Base-by-base conservation (phyloP, 345 rosid species). In the Salix koriyanagi region DNA sequence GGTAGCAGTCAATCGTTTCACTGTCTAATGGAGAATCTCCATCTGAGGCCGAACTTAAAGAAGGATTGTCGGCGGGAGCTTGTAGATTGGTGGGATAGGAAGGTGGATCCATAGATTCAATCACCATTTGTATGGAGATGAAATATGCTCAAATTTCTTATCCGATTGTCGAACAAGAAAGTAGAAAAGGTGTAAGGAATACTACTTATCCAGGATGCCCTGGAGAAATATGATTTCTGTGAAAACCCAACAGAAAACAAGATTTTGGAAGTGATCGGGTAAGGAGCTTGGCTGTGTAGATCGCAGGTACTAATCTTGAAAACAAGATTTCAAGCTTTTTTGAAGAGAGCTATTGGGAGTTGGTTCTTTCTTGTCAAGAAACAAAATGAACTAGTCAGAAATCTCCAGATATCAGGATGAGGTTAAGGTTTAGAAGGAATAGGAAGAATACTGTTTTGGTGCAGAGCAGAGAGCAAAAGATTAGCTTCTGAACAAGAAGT, bases 21-120 rank as follows among this genome's bases (percentile, higher is more conserved):
- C 69, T 68, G 28, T 69, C 80, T 46, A 73, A 85, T 30, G 79
- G 71, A 26, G 84, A 85, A 39, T 83, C 82, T 58, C 69, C 84
- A 75, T 84, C 79, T 2, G 76, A 70, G 76, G 34, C 69, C 4
- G 68, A 58, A 15, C 73, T 39, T 8, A 70, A 56, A 44, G 72
- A 65, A 34, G 65, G 67, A 34, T 41, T 8, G 72, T 65, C 64
- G 15, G 12, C 18, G 4, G 74, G 67, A 65, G 69, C 64, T 32
- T 70, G 64, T 14, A 41, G 67, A 26, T 66, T 30, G 70, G 32
- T 71, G 11, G 65, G 16, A 41, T 60, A 56, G 36, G 71, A 70
- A 26, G 79, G 48, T 18, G 76, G 78, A 58, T 75, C 64, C 16
- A 42, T 8, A 39, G 71, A 75, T 8, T 69, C 70, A 36, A 58